phyloP scores from a whole-genome alignment of 306 rosid genomes.

The Sophora flavescens region DNA sequence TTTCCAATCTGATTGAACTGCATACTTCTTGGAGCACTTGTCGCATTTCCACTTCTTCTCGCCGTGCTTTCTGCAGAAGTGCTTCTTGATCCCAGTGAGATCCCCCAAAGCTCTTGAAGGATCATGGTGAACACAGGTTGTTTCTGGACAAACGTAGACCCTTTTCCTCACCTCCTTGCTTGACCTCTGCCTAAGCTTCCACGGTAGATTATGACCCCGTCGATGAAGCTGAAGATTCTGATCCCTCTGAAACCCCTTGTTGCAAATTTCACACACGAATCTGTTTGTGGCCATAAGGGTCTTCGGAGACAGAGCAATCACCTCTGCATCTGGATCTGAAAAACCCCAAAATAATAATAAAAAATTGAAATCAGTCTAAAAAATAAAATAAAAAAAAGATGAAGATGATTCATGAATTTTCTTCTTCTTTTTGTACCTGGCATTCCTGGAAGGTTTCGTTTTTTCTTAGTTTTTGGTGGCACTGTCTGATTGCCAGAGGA shows the following conservation, averaged over 20 bases:
- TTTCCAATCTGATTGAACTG: constrained; percentile 92
- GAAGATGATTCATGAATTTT: neutral
- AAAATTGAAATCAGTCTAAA: neutral
- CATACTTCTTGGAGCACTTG: constrained; percentile 82
- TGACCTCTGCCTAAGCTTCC: constrained; percentile 82
- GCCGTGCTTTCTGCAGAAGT: constrained; percentile 83
- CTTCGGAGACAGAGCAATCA: constrained; percentile 84
- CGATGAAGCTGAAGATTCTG: constrained; percentile 90
- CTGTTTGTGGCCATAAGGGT: constrained; percentile 79
- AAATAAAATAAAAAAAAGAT: neutral
- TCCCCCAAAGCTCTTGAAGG: constrained; percentile 85
- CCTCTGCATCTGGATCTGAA: constrained; percentile 89
- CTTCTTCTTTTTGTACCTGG: constrained; percentile 57
- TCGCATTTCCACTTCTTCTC: constrained; percentile 95
- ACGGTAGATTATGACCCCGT: constrained; percentile 85
- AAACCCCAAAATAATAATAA: neutral
- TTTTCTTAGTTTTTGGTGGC: constrained; percentile 67
- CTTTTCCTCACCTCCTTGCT: constrained; percentile 79
- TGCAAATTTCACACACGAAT: constrained; percentile 84
- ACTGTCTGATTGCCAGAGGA: constrained; percentile 70
- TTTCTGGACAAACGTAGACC: constrained; percentile 84
- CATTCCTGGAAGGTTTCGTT: constrained; percentile 86
- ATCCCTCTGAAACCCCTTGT: constrained; percentile 87
- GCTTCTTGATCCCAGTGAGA: constrained; percentile 86
- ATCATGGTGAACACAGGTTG: constrained; percentile 79